Conservation (phyloP, 2,329 filamentous ascomycete genomes). For the Sporothrix variecibatus region DNA sequence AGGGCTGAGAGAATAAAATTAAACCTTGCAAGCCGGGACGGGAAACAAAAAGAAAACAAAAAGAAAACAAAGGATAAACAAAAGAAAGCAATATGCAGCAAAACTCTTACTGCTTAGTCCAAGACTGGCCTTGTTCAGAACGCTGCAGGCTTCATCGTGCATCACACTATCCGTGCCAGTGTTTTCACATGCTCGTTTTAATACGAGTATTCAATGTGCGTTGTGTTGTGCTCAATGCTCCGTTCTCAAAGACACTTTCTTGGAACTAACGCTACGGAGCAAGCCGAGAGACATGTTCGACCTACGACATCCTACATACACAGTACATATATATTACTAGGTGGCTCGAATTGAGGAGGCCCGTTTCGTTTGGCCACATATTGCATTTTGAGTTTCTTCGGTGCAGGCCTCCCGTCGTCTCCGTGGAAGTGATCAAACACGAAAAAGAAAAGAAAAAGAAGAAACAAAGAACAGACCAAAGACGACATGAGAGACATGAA, state of each 20-base stretch:
- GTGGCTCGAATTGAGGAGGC: neutral
- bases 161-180: neutral
- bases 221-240: neutral
- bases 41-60: neutral
- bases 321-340: neutral
- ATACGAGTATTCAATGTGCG: neutral
- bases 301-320: neutral
- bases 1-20: neutral
- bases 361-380: constrained; percentile 1
- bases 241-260: neutral
- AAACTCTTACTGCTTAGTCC: neutral
- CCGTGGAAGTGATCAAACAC: neutral
- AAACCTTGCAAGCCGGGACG: neutral
- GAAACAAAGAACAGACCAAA: neutral
- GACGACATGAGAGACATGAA: neutral
- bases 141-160: constrained; percentile 1
- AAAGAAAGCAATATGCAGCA: neutral
- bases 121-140: neutral
- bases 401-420: neutral
- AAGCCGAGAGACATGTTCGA: neutral
- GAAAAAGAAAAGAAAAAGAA: neutral
- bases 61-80: neutral
- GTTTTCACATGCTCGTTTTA: neutral
- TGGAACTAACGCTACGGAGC: neutral
- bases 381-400: neutral